These are phyloP conservation scores for Scopulariopsis brevicaulis DNA, from an alignment of 2,329 filamentous ascomycete species.

Conservation along the genomic window DNA sequence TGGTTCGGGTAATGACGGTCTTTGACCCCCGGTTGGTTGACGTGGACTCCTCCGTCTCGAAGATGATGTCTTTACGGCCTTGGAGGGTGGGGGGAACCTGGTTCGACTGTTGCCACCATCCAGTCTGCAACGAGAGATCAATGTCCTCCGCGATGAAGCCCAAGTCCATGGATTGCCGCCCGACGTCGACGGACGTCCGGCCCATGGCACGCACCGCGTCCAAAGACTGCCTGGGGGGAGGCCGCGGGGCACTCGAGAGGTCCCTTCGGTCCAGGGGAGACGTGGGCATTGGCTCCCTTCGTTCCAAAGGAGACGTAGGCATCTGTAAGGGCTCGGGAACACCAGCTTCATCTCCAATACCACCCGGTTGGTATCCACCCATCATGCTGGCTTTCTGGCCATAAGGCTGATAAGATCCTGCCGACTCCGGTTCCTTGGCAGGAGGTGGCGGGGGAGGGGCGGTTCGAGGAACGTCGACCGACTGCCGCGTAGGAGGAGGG, in stretches of 20 bases:
- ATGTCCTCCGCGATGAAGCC: conserved; percentile 83
- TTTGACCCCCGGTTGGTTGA: conserved; percentile 59
- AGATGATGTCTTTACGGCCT: conserved; percentile 70
- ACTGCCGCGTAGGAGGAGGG: conserved; percentile 31
- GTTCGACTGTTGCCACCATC: conserved; percentile 82
- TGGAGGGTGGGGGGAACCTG: conserved; percentile 73
- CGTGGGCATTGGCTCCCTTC: conserved; percentile 25
- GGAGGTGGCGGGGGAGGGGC: conserved; percentile 20
- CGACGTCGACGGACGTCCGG: conserved; percentile 61
- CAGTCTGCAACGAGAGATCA: conserved; percentile 60
- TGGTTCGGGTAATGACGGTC: conserved; percentile 62
- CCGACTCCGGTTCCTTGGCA: conserved; percentile 23
- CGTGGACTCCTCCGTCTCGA: conserved; percentile 69
- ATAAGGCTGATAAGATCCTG: conserved; percentile 62
- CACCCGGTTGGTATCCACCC: conserved; percentile 17
- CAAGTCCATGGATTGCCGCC: conserved; percentile 62
- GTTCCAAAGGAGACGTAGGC: conserved; percentile 28
- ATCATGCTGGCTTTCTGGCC: conserved; percentile 32
- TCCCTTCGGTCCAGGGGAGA: too few relatives aligned
- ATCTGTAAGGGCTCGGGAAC: conserved; percentile 35
- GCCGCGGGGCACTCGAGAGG: background rate
- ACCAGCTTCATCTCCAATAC: conserved; percentile 32
- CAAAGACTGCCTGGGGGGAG: conserved; percentile 42
- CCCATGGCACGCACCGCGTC: conserved; percentile 43
- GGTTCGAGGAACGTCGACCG: conserved; percentile 47